These are phyloP conservation scores for Porphyrellus sp. DNA, from an alignment of 1,284 basidiomycete species.

Conservation along the genomic window DNA sequence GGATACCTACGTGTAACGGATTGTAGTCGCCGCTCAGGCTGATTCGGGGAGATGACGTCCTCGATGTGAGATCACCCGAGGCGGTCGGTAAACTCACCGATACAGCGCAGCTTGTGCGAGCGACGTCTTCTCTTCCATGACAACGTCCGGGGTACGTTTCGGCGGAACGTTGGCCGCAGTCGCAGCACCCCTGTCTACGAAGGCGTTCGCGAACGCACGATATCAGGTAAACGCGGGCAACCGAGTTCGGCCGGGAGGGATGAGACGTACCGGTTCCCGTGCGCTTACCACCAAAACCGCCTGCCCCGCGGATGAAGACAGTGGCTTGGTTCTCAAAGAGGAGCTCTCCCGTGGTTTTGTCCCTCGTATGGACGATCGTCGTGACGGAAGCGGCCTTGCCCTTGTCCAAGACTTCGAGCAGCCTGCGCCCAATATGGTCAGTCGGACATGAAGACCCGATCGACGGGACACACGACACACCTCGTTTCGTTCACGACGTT, in stretches of 20 bases:
- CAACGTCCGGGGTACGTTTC: constrained; percentile 78
- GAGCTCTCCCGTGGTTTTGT: constrained; percentile 74
- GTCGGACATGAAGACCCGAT: neutral
- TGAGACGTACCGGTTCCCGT: constrained; percentile 62
- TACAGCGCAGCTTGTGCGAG: constrained; percentile 87
- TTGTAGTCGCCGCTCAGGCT: constrained; percentile 89
- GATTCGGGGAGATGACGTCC: neutral
- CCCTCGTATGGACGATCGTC: constrained; percentile 72
- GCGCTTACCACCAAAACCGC: constrained; percentile 94
- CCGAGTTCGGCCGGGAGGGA: constrained; percentile 3
- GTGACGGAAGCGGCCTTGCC: constrained; percentile 92
- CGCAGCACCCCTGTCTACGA: constrained; percentile 84
- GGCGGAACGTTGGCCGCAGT: constrained; percentile 84
- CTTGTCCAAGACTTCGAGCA: constrained; percentile 83
- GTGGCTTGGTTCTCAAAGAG: constrained; percentile 95
- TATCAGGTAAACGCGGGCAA: neutral
- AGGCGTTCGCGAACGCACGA: too few relatives aligned
- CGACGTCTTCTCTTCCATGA: constrained; percentile 84
- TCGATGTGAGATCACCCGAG: constrained; percentile 6
- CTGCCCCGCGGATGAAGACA: constrained; percentile 89
- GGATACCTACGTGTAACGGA: constrained; percentile 73
- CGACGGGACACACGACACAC: constrained; percentile 37
- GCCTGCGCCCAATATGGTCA: constrained; percentile 36
- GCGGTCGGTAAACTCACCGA: constrained; percentile 49
- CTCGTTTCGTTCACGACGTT: constrained; percentile 78